phyloP scores from a whole-genome alignment of 2,329 filamentous ascomycete species.

The Botryosphaeria dothidea region DNA sequence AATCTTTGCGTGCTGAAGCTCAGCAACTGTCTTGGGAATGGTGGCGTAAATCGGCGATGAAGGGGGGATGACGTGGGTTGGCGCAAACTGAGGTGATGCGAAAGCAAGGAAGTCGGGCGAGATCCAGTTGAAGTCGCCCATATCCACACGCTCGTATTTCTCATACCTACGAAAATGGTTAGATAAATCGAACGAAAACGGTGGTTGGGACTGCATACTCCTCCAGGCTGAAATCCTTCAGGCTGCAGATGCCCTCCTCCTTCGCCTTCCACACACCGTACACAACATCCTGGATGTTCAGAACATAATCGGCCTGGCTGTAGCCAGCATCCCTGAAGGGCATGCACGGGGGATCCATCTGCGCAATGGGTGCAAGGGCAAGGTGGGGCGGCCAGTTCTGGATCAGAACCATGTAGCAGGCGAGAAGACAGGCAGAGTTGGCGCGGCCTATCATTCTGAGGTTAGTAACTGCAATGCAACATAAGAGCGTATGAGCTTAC shows the following conservation, averaged over 20 bases:
- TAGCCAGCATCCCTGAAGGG: constrained; percentile 98
- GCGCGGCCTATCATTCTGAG: constrained; percentile 64
- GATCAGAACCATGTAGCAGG: constrained; percentile 98
- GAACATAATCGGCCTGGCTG: constrained; percentile 94
- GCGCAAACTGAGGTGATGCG: constrained; percentile 85
- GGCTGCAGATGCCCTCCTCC: constrained; percentile 85
- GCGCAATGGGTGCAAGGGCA: constrained; percentile 90
- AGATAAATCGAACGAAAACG: constrained; percentile 17
- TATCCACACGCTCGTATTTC: constrained; percentile 90
- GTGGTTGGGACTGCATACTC: constrained; percentile 56
- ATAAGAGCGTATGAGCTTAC: constrained; percentile 55
- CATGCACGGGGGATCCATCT: constrained; percentile 97
- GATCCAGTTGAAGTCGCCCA: constrained; percentile 99
- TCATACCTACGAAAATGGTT: constrained; percentile 67
- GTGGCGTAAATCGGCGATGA: constrained; percentile 72
- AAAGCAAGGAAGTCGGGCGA: constrained; percentile 95
- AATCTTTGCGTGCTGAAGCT: constrained; percentile 69
- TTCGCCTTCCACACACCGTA: constrained; percentile 99
- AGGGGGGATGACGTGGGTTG: constrained; percentile 70
- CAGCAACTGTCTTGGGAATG: constrained; percentile 74
- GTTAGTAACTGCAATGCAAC: background rate
- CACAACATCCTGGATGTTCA: constrained; percentile 95
- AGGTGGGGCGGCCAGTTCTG: constrained; percentile 97
- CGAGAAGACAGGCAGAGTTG: constrained; percentile 91
- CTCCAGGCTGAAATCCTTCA: constrained; percentile 93